Conservation (phyloP, 495 filamentous ascomycete genomes). For the Podospora tetraspora region DNA sequence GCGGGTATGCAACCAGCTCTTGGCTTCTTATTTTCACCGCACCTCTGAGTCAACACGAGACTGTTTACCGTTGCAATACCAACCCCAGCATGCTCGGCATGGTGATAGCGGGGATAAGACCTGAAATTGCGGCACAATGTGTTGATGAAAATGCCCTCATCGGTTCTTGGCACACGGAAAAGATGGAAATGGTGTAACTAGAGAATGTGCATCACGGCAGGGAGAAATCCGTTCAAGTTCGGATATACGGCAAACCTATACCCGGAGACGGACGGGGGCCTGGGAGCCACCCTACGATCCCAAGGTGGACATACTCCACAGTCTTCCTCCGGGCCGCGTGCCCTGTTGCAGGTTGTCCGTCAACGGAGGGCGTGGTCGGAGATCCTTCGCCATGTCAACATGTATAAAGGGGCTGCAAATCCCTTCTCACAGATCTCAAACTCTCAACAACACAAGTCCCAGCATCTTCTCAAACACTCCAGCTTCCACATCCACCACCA, state of each 20-base stretch:
- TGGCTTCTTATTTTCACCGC: not conserved
- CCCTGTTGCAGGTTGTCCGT: not conserved
- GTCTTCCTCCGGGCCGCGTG: no score
- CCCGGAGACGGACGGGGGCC: no score
- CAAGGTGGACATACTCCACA: no score
- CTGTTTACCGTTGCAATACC: no score
- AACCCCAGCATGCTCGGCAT: not conserved
- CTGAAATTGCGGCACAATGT: not conserved
- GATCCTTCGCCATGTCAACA: not conserved
- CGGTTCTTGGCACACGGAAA: not conserved
- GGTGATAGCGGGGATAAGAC: not conserved
- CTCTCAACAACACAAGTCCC: not conserved
- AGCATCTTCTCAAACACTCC: no score
- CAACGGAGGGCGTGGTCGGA: not conserved
- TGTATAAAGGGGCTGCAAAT: not conserved
- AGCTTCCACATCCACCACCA: no score
- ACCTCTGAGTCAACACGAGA: not conserved
- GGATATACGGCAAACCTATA: no score
- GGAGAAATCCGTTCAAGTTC: no score
- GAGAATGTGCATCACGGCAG: no score
- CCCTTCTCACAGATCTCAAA: not conserved
- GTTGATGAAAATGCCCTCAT: not conserved
- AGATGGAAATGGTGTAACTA: no score
- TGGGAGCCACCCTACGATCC: no score
- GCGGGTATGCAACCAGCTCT: not conserved